Conservation (phyloP, 140 eudicot species). For the Erigeron philadelphicus region DNA sequence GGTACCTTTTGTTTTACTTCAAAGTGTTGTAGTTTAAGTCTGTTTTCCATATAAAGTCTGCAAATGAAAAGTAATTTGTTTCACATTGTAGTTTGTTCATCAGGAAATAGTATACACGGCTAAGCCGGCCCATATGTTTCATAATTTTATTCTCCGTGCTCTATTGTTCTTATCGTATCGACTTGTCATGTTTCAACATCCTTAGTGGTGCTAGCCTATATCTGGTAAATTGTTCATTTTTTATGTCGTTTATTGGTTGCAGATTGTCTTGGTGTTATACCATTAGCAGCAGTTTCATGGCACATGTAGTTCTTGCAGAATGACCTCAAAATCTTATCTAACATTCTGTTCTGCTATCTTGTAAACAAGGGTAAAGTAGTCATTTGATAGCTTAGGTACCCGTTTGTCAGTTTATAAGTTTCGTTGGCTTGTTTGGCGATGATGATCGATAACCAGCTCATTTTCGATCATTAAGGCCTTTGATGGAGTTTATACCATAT, state of each 20-base stretch:
- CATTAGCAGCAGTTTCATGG: too few relatives aligned
- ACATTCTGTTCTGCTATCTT: too few relatives aligned
- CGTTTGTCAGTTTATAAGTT: too few relatives aligned
- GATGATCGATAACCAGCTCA: too few relatives aligned
- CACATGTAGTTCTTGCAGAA: too few relatives aligned
- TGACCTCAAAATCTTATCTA: too few relatives aligned
- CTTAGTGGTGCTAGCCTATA: neutral
- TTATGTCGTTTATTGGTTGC: neutral
- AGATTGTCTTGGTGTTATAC: neutral
- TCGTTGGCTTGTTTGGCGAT: too few relatives aligned
- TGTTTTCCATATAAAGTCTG: neutral
- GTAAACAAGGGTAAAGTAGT: too few relatives aligned
- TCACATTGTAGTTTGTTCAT: constrained; percentile 15
- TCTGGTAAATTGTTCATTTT: neutral
- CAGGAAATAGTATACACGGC: constrained; percentile 22
- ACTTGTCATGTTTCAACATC: neutral
- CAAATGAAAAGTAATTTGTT: constrained; percentile 15
- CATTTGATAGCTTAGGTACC: too few relatives aligned
- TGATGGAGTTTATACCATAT: too few relatives aligned
- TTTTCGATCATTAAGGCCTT: too few relatives aligned
- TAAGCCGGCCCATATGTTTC: constrained; percentile 18
- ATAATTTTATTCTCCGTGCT: neutral
- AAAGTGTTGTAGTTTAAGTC: constrained; percentile 25
- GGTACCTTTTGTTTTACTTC: constrained; percentile 22
- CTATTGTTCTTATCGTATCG: neutral